Base-by-base conservation (phyloP, 495 filamentous ascomycete species). In the Penicillium alfredii region DNA sequence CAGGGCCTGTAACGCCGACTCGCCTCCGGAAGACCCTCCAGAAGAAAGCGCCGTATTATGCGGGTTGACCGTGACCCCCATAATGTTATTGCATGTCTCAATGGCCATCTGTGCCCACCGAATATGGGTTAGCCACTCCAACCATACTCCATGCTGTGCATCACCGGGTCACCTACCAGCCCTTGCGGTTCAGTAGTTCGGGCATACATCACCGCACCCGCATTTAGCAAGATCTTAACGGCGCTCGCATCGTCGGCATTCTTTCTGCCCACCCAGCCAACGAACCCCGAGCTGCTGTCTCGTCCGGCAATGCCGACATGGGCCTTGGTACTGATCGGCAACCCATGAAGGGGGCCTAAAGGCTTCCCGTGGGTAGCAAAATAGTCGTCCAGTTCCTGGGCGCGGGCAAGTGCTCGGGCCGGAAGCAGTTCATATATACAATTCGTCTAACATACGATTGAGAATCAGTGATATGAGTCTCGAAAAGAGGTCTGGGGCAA, bases 381-480 rank as follows among this genome's bases (percentile, higher is more conserved):
- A 13, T 53, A 55, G 11, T 39, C 30, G 26, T 61, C 58, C 7
- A 61, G 32, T 3, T 40, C 30, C 11, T 36, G 29, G 3, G 75
- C 76, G 1, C 69, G 58, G 12, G 53, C 56, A 3, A 79, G 49
- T 3, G 76, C 78, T 14, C 58, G 40, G 15, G 64, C 61, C 34
- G 78, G 77, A 40, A 78, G 66, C 39, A 74, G 69, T 38, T 82
- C 78, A 4, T 65, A 69, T 6, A 76, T 53, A 45, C 75, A 78
- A 41, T 77, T 72, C 30, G 39, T 38, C 31, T 29, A 17, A 16
- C n/a, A n/a, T n/a, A n/a, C n/a, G n/a, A n/a, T n/a, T n/a, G 12
- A 9, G 19, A 6, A 16, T 18, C 7, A 33, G 10, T 29, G 8
- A 15, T 19, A 19, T n/a, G n/a, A n/a, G n/a, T n/a, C n/a, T n/a